Evolutionary conservation across 345 rosid species (phyloP).

Genomic region (Laguncularia racemosa): DNA sequence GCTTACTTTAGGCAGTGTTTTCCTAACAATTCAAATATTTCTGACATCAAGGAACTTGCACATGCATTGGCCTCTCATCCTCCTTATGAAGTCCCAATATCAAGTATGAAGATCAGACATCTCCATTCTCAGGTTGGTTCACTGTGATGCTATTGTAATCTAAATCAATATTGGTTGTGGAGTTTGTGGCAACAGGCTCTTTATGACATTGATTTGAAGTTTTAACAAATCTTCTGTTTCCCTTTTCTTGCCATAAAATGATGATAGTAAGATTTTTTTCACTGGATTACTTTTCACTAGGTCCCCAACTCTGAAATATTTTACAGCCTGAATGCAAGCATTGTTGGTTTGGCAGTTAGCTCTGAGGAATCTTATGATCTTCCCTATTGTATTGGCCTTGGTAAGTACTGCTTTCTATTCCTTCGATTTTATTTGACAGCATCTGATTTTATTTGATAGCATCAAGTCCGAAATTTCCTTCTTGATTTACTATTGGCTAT

Average conservation of each 20-base stretch:
- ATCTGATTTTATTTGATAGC: no score
- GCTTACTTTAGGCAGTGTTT: constrained; percentile 91
- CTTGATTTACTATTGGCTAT: no score
- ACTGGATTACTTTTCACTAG: constrained; percentile 26
- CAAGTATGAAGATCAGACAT: constrained; percentile 66
- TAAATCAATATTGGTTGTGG: neutral
- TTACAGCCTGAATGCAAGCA: constrained; percentile 75
- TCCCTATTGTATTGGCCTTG: constrained; percentile 81
- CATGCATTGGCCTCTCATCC: constrained; percentile 70
- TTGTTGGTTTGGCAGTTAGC: constrained; percentile 85
- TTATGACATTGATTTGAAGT: neutral
- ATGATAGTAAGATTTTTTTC: neutral
- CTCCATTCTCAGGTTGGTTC: constrained; percentile 71
- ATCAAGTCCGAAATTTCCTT: no score
- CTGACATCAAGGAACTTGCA: constrained; percentile 76
- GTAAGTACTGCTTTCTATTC: constrained; percentile 30
- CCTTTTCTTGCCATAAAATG: neutral
- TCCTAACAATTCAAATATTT: constrained; percentile 43
- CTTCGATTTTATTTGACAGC: no score
- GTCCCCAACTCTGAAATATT: constrained; percentile 54
- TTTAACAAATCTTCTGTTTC: neutral
- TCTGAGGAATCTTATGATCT: constrained; percentile 47
- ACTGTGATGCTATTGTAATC: constrained; percentile 2
- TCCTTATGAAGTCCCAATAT: constrained; percentile 86
- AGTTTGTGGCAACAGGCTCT: no score